phyloP scores from a whole-genome alignment of 2,329 filamentous ascomycete species.

The Hirsutella thompsonii region DNA sequence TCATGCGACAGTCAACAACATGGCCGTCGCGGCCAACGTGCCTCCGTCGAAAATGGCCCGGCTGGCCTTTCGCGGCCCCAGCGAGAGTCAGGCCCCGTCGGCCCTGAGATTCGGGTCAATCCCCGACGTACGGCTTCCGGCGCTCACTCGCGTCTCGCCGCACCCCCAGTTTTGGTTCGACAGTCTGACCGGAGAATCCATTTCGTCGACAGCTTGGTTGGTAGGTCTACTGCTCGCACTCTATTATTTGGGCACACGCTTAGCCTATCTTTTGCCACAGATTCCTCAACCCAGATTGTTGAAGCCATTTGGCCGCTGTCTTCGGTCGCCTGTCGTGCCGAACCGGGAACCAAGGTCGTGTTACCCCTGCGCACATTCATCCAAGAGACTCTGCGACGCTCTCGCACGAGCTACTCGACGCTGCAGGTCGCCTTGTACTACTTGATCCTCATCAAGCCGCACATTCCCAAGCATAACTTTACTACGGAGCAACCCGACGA shows the following conservation, averaged over 20 bases:
- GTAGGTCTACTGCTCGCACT: conserved; percentile 49
- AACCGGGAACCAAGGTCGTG: conserved; percentile 62
- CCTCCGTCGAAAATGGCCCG: conserved; percentile 9
- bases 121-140: conserved; percentile 44
- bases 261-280: conserved; percentile 36
- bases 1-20: conserved; percentile 24
- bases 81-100: conserved; percentile 30
- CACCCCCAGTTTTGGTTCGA: conserved; percentile 65
- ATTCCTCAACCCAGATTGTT: conserved; percentile 94
- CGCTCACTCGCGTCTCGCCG: conserved; percentile 39
- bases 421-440: conserved; percentile 96
- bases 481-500: conserved; percentile 75
- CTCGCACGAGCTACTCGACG: conserved; percentile 93
- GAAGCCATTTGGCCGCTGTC: conserved; percentile 95
- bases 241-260: conserved; percentile 12
- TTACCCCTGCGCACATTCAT: conserved; percentile 91
- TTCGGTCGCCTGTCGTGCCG: conserved; percentile 62
- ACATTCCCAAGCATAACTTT: conserved; percentile 73
- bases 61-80: conserved; percentile 12
- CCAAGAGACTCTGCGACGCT: conserved; percentile 89
- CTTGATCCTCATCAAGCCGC: conserved; percentile 82
- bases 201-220: conserved; percentile 94
- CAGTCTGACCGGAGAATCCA: conserved; percentile 87
- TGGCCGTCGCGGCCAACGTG: conserved; percentile 3
- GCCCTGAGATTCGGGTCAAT: conserved; percentile 51